These are phyloP conservation scores for Teunomyces aglyptinius DNA, from an alignment of 805 yeast genomes.

Conservation along the genomic window DNA sequence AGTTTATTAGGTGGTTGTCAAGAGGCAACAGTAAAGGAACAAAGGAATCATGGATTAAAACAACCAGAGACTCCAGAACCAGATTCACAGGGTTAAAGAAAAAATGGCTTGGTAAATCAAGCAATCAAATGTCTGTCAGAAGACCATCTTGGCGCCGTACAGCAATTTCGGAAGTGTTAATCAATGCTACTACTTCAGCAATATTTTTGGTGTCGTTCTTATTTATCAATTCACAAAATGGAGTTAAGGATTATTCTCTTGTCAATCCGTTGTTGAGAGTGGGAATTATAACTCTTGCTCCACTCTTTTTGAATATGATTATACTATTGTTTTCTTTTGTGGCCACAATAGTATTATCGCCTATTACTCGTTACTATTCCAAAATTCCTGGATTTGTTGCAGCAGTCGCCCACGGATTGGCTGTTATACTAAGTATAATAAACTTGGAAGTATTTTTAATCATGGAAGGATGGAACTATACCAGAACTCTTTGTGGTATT, in stretches of 20 bases:
- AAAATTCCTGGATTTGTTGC: slow-evolving; percentile 31
- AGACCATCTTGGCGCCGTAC: slow-evolving; percentile 3
- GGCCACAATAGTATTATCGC: slow-evolving; percentile 38
- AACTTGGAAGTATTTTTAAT: slow-evolving; percentile 36
- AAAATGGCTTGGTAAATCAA: neutral
- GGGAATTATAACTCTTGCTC: slow-evolving; percentile 48
- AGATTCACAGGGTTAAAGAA: slow-evolving; percentile 26
- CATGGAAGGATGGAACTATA: slow-evolving; percentile 43
- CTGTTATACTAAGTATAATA: slow-evolving; percentile 32
- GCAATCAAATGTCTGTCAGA: neutral
- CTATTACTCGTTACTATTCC: slow-evolving; percentile 28
- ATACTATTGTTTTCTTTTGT: slow-evolving; percentile 31
- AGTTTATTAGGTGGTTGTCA: slow-evolving; percentile 67
- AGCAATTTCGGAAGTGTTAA: slow-evolving; percentile 4
- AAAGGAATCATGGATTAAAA: slow-evolving; percentile 76
- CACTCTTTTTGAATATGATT: slow-evolving; percentile 42
- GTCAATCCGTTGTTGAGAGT: slow-evolving; percentile 61
- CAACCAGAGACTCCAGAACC: slow-evolving; percentile 35
- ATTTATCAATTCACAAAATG: slow-evolving; percentile 84
- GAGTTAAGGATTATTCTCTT: slow-evolving; percentile 47
- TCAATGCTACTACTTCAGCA: neutral
- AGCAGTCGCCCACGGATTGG: slow-evolving; percentile 35
- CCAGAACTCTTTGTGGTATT: slow-evolving; percentile 38
- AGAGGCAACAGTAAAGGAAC: slow-evolving; percentile 72
- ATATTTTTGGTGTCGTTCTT: slow-evolving; percentile 58